Evolutionary conservation across 192 early-diverging fungal species (phyloP).

Genomic region (Thoreauomyces humboldtii): DNA sequence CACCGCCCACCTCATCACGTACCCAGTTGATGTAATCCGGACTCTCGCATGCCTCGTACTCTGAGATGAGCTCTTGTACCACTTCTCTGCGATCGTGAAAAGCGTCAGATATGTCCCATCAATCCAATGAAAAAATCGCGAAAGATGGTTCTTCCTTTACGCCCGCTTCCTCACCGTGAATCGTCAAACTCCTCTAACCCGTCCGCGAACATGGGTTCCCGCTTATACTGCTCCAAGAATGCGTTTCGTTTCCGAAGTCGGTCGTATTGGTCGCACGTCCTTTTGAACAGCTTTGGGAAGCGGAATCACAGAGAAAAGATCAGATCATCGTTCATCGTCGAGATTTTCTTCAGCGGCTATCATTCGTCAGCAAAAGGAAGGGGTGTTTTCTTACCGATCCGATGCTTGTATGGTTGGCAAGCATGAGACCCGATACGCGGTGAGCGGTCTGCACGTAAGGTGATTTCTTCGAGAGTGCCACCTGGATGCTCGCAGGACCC

Average conservation of each 20-base stretch:
- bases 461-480: slow-evolving; percentile 89
- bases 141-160: no score
- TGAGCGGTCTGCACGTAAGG: slow-evolving; percentile 92
- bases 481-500: slow-evolving; percentile 99
- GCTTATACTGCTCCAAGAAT: slow-evolving; percentile 91
- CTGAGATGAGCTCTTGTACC: slow-evolving; percentile 87
- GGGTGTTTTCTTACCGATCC: slow-evolving; percentile 56
- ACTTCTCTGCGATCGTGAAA: slow-evolving; percentile 54
- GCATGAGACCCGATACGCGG: slow-evolving; percentile 94
- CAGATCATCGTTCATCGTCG: no score
- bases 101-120: no score
- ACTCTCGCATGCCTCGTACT: slow-evolving; percentile 93
- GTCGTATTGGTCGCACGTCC: slow-evolving; percentile 92
- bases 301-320: no score
- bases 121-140: no score
- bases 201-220: slow-evolving; percentile 72
- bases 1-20: no score
- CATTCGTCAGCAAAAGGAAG: no score
- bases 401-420: slow-evolving; percentile 97
- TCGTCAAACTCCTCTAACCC: slow-evolving; percentile 89
- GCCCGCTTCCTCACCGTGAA: slow-evolving; percentile 60
- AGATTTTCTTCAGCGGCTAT: no score
- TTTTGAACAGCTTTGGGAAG: slow-evolving; percentile 85
- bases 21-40: slow-evolving; percentile 72
- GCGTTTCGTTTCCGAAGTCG: slow-evolving; percentile 91